phyloP scores from a whole-genome alignment of 2,329 filamentous ascomycete species.

The Diaporthe sp. region DNA sequence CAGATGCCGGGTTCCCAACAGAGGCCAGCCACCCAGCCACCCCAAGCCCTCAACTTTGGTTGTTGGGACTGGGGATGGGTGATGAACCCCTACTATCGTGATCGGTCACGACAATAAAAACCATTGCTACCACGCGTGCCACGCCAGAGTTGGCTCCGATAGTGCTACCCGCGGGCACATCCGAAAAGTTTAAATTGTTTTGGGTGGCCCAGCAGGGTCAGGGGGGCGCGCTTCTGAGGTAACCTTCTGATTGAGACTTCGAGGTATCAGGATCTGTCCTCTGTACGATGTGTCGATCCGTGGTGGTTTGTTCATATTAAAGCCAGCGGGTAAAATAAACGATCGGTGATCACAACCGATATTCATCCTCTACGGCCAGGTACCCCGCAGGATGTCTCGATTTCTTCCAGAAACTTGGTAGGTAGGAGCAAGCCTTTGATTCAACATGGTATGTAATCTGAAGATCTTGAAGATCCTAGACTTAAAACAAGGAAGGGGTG shows the following conservation, averaged over 20 bases:
- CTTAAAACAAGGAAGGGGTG: not conserved
- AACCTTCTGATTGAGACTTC: not conserved
- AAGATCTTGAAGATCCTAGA: slow-evolving; percentile 11
- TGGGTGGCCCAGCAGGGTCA: not conserved
- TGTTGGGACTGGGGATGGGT: slow-evolving; percentile 7
- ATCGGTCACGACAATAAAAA: not conserved
- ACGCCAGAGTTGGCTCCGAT: not conserved
- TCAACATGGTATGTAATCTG: not conserved
- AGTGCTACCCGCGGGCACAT: slow-evolving; percentile 13
- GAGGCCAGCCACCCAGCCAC: slow-evolving; percentile 14
- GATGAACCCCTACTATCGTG: not conserved
- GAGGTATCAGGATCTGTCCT: not conserved
- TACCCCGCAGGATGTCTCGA: not conserved
- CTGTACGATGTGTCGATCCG: not conserved
- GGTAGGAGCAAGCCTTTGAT: not conserved
- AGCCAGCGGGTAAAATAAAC: not conserved
- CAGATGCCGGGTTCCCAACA: not conserved
- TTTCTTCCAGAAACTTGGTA: slow-evolving; percentile 13
- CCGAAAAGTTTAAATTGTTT: slow-evolving; percentile 14
- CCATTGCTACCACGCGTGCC: not conserved
- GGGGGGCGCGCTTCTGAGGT: not conserved
- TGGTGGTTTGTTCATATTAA: not conserved
- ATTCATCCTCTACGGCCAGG: not conserved
- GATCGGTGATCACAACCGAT: not conserved
- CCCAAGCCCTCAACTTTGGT: not conserved